Evolutionary conservation across 768 basidiomycete genomes (phyloP).

Genomic region (Lactarius evosmus): DNA sequence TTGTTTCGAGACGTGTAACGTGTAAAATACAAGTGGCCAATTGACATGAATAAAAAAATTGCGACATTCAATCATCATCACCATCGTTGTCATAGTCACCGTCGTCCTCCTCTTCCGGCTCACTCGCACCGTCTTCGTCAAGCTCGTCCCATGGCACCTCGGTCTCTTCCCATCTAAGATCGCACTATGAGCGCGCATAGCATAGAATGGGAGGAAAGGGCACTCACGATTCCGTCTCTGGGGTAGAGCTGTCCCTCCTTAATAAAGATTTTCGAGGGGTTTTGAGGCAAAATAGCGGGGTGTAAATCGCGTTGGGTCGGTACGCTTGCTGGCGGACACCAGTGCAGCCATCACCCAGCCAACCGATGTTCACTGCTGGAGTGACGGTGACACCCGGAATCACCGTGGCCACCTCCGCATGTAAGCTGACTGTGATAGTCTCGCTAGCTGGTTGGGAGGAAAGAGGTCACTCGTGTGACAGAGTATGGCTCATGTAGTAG

Average conservation of each 20-base stretch:
- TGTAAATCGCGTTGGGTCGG: neutral
- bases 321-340: constrained; percentile 15
- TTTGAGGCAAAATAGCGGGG: constrained; percentile 13
- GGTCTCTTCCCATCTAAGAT: constrained; percentile 17
- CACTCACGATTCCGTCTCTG: constrained; percentile 7
- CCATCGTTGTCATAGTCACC: neutral
- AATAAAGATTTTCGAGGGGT: neutral
- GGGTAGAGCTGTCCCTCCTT: constrained; percentile 3
- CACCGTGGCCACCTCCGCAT: neutral
- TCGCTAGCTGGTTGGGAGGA: constrained; percentile 2
- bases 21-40: neutral
- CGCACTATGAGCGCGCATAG: constrained; percentile 1
- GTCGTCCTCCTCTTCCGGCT: constrained; percentile 3
- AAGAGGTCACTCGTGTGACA: neutral
- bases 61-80: neutral
- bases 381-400: neutral
- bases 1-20: neutral
- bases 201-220: neutral
- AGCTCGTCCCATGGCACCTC: constrained; percentile 18
- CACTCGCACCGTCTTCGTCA: constrained; percentile 14
- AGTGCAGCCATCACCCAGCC: constrained; percentile 8
- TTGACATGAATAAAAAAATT: neutral
- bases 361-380: neutral
- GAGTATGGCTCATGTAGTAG: neutral
- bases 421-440: constrained; percentile 8